Conservation (phyloP, 768 basidiomycete species). For the Phallus indusiatus region DNA sequence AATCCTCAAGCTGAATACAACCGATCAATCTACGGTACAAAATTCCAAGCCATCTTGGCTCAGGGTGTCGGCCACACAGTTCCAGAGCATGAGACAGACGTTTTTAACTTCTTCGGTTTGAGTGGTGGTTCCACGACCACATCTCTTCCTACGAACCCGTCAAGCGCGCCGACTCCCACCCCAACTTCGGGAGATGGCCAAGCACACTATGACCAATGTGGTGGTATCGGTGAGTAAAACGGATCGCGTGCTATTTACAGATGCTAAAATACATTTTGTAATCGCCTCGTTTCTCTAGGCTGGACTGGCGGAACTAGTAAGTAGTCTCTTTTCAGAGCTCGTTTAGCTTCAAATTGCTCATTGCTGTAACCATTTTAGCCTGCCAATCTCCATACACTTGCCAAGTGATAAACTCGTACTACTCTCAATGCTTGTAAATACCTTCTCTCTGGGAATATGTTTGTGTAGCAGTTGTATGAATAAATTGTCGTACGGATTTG, state of each 20-base stretch:
- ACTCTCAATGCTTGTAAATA: not conserved
- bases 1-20: conserved; percentile 38
- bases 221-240: conserved; percentile 1
- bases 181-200: not conserved
- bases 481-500: no score
- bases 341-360: not conserved
- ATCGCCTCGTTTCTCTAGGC: not conserved
- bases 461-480: no score
- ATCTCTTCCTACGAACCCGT: not conserved
- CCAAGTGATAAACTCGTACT: not conserved
- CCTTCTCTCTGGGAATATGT: no score
- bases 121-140: not conserved
- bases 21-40: conserved; percentile 37
- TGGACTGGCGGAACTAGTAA: not conserved
- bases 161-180: not conserved
- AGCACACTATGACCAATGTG: conserved; percentile 8
- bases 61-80: conserved; percentile 42
- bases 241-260: not conserved
- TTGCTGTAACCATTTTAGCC: not conserved
- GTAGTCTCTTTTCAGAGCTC: no score
- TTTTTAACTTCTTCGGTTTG: conserved; percentile 37
- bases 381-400: not conserved
- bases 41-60: conserved; percentile 41
- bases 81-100: conserved; percentile 38
- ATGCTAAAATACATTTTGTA: not conserved